These are phyloP conservation scores for Bathelium albidoporum DNA, from an alignment of 495 filamentous ascomycete genomes.

Conservation along the genomic window DNA sequence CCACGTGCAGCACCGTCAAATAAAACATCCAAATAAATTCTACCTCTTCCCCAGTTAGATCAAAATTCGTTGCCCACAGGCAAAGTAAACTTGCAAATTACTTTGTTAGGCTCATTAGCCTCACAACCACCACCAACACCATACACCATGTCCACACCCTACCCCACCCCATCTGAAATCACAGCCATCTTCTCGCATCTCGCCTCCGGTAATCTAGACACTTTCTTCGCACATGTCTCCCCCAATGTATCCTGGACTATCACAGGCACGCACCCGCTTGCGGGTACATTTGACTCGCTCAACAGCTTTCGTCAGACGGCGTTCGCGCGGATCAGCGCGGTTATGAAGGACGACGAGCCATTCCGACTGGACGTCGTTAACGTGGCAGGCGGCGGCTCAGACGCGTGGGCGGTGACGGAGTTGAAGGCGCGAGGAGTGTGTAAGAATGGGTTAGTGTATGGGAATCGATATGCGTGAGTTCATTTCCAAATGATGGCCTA, in stretches of 20 bases:
- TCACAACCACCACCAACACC: background rate
- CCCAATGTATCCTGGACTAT: background rate
- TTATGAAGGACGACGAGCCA: conserved; percentile 8
- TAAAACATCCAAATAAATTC: no score
- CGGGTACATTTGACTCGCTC: background rate
- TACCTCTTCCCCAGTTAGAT: no score
- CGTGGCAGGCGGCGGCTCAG: conserved; percentile 1
- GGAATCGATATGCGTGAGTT: conserved; percentile 6
- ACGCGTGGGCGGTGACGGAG: conserved; percentile 4
- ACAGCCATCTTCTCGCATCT: background rate
- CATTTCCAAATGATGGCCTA: no score
- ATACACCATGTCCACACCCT: background rate
- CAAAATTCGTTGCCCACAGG: no score
- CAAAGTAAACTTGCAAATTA: no score
- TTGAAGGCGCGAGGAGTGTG: conserved; percentile 7
- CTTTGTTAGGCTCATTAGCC: background rate
- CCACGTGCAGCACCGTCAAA: no score
- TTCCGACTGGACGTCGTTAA: background rate
- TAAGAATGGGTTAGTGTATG: conserved; percentile 5
- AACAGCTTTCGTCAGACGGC: background rate
- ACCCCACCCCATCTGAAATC: background rate
- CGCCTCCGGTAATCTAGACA: background rate
- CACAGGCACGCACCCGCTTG: conserved; percentile 6
- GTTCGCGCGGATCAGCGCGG: background rate
- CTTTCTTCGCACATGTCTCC: background rate